These are phyloP conservation scores for Gracilariopsis chorda DNA, from an alignment of 23 red algal genomes.

Conservation along the genomic window DNA sequence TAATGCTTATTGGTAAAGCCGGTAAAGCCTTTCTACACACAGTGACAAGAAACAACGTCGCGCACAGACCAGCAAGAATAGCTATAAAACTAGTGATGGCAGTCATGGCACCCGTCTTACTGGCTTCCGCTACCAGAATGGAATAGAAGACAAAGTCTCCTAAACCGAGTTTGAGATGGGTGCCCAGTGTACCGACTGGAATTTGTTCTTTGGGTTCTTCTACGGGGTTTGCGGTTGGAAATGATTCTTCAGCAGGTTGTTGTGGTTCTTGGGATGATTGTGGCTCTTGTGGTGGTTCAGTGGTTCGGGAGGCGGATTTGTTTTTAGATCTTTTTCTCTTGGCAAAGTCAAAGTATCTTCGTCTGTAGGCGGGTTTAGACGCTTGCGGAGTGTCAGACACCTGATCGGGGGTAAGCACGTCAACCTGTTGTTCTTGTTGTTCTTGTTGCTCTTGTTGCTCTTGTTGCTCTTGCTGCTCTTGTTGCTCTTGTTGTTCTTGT, in stretches of 20 bases:
- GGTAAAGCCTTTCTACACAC: conserved; percentile 72
- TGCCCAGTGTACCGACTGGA: conserved; percentile 50
- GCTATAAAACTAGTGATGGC: conserved; percentile 70
- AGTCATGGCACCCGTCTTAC: conserved; percentile 61
- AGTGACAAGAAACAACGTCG: conserved; percentile 79
- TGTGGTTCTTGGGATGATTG: too few relatives aligned
- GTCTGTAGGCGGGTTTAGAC: neutral
- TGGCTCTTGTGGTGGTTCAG: neutral
- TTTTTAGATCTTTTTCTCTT: neutral
- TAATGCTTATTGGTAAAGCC: conserved; percentile 84
- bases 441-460: neutral
- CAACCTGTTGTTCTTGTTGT: neutral
- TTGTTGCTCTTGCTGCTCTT: neutral
- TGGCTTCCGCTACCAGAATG: conserved; percentile 73
- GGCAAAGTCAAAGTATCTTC: neutral
- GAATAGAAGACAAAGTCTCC: conserved; percentile 95
- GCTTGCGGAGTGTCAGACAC: neutral
- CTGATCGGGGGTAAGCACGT: neutral
- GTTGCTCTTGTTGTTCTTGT: neutral
- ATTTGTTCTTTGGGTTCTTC: conserved; percentile 36
- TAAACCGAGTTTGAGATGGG: conserved; percentile 84
- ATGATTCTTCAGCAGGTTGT: neutral
- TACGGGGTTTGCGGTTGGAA: neutral
- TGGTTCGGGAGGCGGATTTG: neutral
- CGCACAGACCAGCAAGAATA: conserved; percentile 73